Conservation (phyloP, 106 monocot genomes). For the Chionographis japonica region DNA sequence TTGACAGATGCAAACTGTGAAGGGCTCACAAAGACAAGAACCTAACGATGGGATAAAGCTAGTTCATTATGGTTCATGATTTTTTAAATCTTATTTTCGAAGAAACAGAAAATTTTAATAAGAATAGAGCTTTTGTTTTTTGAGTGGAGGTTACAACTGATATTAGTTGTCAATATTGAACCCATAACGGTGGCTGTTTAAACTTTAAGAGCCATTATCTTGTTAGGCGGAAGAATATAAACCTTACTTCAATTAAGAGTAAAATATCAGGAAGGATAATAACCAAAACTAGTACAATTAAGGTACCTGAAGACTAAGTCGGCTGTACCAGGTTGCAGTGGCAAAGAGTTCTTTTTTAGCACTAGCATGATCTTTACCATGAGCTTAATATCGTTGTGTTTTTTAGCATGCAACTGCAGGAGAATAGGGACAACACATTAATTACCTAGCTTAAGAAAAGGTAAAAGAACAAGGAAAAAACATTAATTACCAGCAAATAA, state of each 20-base stretch:
- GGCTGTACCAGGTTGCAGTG: constrained; percentile 87
- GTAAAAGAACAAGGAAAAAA: constrained; percentile 4
- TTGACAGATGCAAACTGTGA: too few species aligned
- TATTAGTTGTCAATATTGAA: too few species aligned
- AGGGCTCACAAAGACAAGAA: too few species aligned
- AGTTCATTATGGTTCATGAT: too few species aligned
- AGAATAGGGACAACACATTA: not conserved
- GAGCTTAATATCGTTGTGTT: constrained; percentile 55
- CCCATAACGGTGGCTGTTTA: too few species aligned
- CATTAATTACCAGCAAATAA: constrained; percentile 67
- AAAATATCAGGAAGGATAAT: not conserved
- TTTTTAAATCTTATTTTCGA: too few species aligned
- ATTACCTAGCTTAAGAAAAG: not conserved
- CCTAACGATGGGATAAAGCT: too few species aligned
- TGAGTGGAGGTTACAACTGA: too few species aligned
- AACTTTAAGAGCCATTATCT: too few species aligned
- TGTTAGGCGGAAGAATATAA: too few species aligned
- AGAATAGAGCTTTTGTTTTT: too few species aligned
- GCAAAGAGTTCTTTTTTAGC: constrained; percentile 58
- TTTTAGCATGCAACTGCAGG: constrained; percentile 73
- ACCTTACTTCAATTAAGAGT: not conserved
- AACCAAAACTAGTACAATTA: not conserved
- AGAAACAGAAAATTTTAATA: too few species aligned
- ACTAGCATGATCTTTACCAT: constrained; percentile 69
- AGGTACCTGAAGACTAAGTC: constrained; percentile 88